A percentile compares a stretch with the other conserved stretches of the same genome.
These are phyloP conservation scores for Xylaria sp. DNA, from an alignment of 2,329 filamentous ascomycete species.

Conservation along the genomic window DNA sequence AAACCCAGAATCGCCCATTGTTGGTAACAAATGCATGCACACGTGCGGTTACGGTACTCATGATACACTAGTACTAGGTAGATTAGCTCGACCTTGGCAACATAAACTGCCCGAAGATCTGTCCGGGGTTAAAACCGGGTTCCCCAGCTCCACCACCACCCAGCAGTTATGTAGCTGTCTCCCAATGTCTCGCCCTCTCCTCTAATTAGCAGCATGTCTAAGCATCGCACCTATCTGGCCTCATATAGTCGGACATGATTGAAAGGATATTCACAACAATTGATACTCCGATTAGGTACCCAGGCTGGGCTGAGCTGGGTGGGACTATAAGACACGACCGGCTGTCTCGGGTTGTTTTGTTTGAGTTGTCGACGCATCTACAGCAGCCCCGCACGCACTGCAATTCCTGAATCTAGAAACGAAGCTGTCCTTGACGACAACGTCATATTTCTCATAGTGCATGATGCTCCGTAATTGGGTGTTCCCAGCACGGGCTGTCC, in stretches of 20 bases:
- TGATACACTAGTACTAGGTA: too few relatives aligned
- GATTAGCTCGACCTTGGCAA: too few relatives aligned
- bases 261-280: not conserved
- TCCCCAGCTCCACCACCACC: too few relatives aligned
- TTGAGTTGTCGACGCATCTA: not conserved
- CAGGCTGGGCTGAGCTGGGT: not conserved
- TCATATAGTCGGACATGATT: constrained; percentile 12
- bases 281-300: not conserved
- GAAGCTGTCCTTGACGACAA: not conserved
- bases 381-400: not conserved
- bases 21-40: too few relatives aligned
- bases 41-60: too few relatives aligned
- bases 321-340: not conserved
- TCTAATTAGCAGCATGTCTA: too few relatives aligned
- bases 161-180: too few relatives aligned
- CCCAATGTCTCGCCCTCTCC: too few relatives aligned
- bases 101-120: too few relatives aligned
- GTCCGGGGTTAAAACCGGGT: too few relatives aligned
- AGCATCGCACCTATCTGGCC: too few relatives aligned
- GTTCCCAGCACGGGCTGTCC: constrained; percentile 1
- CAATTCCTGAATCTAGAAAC: not conserved
- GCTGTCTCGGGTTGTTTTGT: not conserved
- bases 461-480: not conserved
- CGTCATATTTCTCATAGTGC: not conserved
- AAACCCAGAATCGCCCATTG: too few relatives aligned